Conservation (phyloP, 169 alveolate genomes). For the Cryptosporidium sp. region DNA sequence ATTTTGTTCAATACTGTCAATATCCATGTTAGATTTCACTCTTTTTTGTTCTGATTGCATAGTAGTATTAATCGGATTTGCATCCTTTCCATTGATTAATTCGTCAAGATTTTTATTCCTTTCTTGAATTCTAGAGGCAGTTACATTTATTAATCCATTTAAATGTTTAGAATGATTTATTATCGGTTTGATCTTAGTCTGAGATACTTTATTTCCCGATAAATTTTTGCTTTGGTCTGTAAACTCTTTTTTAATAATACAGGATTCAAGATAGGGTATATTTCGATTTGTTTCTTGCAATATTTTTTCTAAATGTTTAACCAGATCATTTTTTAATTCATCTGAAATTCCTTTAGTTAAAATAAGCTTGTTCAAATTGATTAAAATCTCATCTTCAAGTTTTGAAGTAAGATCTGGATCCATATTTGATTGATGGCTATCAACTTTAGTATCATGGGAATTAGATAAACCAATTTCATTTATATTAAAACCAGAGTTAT, state of each 20-base stretch:
- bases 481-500: neutral
- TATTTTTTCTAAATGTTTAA: constrained; percentile 16
- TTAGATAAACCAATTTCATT: neutral
- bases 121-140: neutral
- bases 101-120: neutral
- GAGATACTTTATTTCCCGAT: neutral
- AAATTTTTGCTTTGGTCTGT: neutral
- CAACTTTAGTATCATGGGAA: neutral
- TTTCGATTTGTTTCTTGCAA: neutral
- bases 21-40: neutral
- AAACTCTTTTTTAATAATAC: neutral
- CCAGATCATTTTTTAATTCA: constrained; percentile 23
- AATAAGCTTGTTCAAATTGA: constrained; percentile 15
- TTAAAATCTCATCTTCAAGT: constrained; percentile 1
- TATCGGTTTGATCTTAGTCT: neutral
- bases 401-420: neutral
- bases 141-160: neutral
- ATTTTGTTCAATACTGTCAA: neutral
- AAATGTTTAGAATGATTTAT: neutral
- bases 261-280: neutral
- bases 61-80: neutral
- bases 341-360: constrained; percentile 38
- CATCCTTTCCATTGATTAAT: neutral
- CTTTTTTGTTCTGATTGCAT: neutral
- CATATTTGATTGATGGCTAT: neutral